These are phyloP conservation scores for Acorus gramineus DNA, from an alignment of 106 monocot genomes.

Conservation along the genomic window DNA sequence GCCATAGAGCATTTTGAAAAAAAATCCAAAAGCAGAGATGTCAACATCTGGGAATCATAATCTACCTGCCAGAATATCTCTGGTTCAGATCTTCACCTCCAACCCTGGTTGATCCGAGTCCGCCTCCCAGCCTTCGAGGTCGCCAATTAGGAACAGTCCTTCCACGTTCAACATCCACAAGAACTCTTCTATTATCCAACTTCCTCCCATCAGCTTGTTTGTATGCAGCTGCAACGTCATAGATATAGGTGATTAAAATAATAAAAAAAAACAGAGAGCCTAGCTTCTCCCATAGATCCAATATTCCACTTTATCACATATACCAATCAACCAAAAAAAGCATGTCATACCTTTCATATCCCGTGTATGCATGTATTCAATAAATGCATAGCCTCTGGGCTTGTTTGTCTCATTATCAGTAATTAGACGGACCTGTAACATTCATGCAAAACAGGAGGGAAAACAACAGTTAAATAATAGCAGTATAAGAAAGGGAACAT, in stretches of 20 bases:
- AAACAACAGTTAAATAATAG: not conserved
- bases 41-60: too few species aligned
- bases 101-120: slow-evolving; percentile 85
- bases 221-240: slow-evolving; percentile 63
- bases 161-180: slow-evolving; percentile 97
- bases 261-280: not conserved
- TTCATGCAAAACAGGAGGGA: slow-evolving; percentile 1
- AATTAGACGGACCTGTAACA: slow-evolving; percentile 65
- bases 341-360: slow-evolving; percentile 85
- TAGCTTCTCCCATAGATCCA: too few species aligned
- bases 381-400: slow-evolving; percentile 94
- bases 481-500: slow-evolving; percentile 1
- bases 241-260: slow-evolving; percentile 1
- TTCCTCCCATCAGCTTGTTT: slow-evolving; percentile 99
- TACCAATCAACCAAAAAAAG: not conserved
- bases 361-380: slow-evolving; percentile 86
- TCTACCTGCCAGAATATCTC: slow-evolving; percentile 55
- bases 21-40: too few species aligned
- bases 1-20: too few species aligned
- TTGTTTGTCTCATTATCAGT: slow-evolving; percentile 79
- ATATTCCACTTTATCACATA: too few species aligned
- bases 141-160: slow-evolving; percentile 97
- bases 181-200: slow-evolving; percentile 70
- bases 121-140: slow-evolving; percentile 92
- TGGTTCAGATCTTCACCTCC: slow-evolving; percentile 79